A percentile compares a stretch with the other conserved stretches of the same genome.
These are phyloP conservation scores for Neopestalotiopsis clavispora DNA, from an alignment of 2,329 filamentous ascomycete species.

Conservation along the genomic window DNA sequence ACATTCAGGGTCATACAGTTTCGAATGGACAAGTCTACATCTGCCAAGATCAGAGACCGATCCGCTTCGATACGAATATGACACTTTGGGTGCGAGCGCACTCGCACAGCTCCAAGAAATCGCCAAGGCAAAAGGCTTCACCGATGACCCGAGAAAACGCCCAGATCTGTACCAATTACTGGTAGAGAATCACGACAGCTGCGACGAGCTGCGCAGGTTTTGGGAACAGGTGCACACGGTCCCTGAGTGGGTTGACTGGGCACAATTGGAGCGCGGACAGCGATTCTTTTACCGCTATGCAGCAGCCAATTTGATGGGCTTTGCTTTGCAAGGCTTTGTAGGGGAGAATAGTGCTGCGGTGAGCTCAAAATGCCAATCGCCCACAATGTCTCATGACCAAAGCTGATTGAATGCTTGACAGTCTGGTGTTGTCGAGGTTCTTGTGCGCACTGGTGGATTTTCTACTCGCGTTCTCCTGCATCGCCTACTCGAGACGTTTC, in stretches of 20 bases:
- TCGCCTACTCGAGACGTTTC: slow-evolving; percentile 55
- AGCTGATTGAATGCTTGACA: neutral
- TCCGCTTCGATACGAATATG: slow-evolving; percentile 21
- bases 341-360: slow-evolving; percentile 50
- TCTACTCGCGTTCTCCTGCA: slow-evolving; percentile 62
- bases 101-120: slow-evolving; percentile 16
- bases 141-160: slow-evolving; percentile 20
- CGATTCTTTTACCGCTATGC: slow-evolving; percentile 70
- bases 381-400: neutral
- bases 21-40: slow-evolving; percentile 2
- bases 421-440: slow-evolving; percentile 64
- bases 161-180: slow-evolving; percentile 22
- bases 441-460: slow-evolving; percentile 71
- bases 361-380: neutral
- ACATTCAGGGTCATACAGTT: neutral
- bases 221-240: slow-evolving; percentile 65
- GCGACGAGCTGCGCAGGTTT: slow-evolving; percentile 35
- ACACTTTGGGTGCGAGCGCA: slow-evolving; percentile 16
- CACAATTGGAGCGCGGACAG: slow-evolving; percentile 67
- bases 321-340: slow-evolving; percentile 42
- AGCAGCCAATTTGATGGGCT: slow-evolving; percentile 60
- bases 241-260: slow-evolving; percentile 72
- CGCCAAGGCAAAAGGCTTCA: slow-evolving; percentile 19
- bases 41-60: neutral
- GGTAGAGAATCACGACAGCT: slow-evolving; percentile 14